Conservation (phyloP, 1,139 yeast species). For the Arxiozyma heterogenica region DNA sequence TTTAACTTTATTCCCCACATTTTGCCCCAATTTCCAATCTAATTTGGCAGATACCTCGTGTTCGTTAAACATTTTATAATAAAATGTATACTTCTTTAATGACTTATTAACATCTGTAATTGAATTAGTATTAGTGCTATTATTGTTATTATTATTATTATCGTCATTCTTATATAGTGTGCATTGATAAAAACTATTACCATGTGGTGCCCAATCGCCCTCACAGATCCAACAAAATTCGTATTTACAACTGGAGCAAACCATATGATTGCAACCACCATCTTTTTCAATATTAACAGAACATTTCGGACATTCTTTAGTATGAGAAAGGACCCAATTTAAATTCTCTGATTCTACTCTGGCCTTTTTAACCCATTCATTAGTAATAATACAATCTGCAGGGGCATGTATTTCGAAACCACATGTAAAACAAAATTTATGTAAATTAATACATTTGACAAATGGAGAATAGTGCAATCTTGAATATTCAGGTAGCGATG, state of each 20-base stretch:
- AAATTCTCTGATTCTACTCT: conserved; percentile 83
- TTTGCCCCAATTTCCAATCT: conserved; percentile 54
- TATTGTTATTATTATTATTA: neutral
- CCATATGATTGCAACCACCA: conserved; percentile 97
- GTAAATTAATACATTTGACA: conserved; percentile 59
- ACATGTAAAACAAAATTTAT: conserved; percentile 76
- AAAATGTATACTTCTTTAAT: conserved; percentile 64
- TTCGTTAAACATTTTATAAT: conserved; percentile 62
- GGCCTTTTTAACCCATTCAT: conserved; percentile 70
- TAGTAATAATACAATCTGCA: conserved; percentile 63
- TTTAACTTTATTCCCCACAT: conserved; percentile 57
- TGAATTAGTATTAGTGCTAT: conserved; percentile 20
- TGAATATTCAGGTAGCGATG: conserved; percentile 23
- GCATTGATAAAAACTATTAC: conserved; percentile 57
- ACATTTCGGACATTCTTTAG: conserved; percentile 68
- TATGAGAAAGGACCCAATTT: conserved; percentile 82
- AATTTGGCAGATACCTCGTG: conserved; percentile 74
- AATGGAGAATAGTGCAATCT: conserved; percentile 44
- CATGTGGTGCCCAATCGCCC: conserved; percentile 71
- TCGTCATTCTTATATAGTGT: conserved; percentile 37
- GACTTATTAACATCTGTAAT: conserved; percentile 35
- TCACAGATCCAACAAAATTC: conserved; percentile 95
- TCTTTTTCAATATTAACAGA: conserved; percentile 56
- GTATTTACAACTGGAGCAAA: conserved; percentile 64
- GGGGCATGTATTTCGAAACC: conserved; percentile 74